These are phyloP conservation scores for Rhizophagus clarus DNA, from an alignment of 192 early-diverging fungal species.

Conservation along the genomic window DNA sequence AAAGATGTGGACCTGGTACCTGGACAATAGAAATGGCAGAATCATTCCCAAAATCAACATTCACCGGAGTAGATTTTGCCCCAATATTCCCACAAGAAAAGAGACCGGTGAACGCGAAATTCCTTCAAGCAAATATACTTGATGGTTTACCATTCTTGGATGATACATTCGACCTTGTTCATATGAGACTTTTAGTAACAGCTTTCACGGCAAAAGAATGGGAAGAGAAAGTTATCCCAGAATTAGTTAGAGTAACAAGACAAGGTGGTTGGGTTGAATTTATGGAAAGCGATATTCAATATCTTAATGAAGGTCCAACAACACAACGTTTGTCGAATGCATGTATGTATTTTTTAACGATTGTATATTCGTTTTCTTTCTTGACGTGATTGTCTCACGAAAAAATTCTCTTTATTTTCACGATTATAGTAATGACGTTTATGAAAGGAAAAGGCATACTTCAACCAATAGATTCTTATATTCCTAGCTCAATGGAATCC, in stretches of 20 bases:
- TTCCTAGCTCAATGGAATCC: background rate
- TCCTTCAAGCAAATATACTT: slow-evolving; percentile 23
- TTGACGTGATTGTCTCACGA: background rate
- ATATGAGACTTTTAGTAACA: slow-evolving; percentile 24
- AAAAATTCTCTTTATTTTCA: background rate
- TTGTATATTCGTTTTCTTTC: background rate
- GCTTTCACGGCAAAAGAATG: background rate
- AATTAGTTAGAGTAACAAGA: slow-evolving; percentile 26
- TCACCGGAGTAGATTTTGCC: slow-evolving; percentile 41
- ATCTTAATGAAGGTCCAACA: slow-evolving; percentile 16
- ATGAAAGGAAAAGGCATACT: slow-evolving; percentile 20
- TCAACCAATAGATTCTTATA: background rate
- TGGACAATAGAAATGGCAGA: slow-evolving; percentile 47
- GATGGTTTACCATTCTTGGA: slow-evolving; percentile 33
- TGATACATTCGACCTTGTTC: slow-evolving; percentile 35
- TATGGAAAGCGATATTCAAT: slow-evolving; percentile 26
- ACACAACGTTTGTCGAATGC: slow-evolving; percentile 4
- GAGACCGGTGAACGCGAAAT: slow-evolving; percentile 20
- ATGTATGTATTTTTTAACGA: slow-evolving; percentile 2
- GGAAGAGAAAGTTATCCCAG: slow-evolving; percentile 23
- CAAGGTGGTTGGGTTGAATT: slow-evolving; percentile 33
- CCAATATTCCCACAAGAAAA: slow-evolving; percentile 31
- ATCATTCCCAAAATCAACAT: slow-evolving; percentile 32
- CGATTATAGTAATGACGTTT: background rate
- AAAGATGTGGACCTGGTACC: slow-evolving; percentile 39